Evolutionary conservation across 768 basidiomycete species (phyloP).

Genomic region (Amanita fuliginea): DNA sequence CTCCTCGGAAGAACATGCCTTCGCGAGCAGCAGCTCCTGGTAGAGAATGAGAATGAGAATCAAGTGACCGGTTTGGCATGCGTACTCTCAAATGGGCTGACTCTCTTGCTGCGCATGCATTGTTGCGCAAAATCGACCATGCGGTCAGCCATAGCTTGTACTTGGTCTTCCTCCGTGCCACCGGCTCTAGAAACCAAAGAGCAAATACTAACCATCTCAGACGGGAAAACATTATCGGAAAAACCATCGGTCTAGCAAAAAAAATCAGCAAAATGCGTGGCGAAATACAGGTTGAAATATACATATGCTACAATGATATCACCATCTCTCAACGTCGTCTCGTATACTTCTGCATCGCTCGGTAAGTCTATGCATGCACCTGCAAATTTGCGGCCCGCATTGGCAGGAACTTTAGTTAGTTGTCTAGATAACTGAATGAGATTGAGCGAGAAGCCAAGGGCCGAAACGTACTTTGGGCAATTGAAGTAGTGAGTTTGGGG

Average conservation of each 20-base stretch:
- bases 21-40: slow-evolving; percentile 55
- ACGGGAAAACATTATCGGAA: slow-evolving; percentile 52
- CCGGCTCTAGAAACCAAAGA: slow-evolving; percentile 48
- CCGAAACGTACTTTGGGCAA: slow-evolving; percentile 33
- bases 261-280: slow-evolving; percentile 13
- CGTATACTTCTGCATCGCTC: slow-evolving; percentile 32
- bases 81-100: slow-evolving; percentile 70
- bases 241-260: slow-evolving; percentile 38
- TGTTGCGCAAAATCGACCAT: slow-evolving; percentile 56
- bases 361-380: slow-evolving; percentile 45
- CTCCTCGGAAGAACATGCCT: slow-evolving; percentile 57
- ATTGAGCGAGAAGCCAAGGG: slow-evolving; percentile 10
- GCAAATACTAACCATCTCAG: slow-evolving; percentile 63
- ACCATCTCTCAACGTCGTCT: slow-evolving; percentile 35
- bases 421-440: slow-evolving; percentile 26
- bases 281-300: slow-evolving; percentile 8
- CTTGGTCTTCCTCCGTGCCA: slow-evolving; percentile 47
- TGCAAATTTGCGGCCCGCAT: slow-evolving; percentile 28
- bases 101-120: slow-evolving; percentile 60
- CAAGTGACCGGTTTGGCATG: background rate
- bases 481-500: slow-evolving; percentile 47
- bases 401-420: slow-evolving; percentile 41
- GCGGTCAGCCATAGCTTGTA: slow-evolving; percentile 62
- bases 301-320: slow-evolving; percentile 44
- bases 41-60: slow-evolving; percentile 4